Evolutionary conservation across 768 basidiomycete species (phyloP).

Genomic region (Tricholoma flavovirens): DNA sequence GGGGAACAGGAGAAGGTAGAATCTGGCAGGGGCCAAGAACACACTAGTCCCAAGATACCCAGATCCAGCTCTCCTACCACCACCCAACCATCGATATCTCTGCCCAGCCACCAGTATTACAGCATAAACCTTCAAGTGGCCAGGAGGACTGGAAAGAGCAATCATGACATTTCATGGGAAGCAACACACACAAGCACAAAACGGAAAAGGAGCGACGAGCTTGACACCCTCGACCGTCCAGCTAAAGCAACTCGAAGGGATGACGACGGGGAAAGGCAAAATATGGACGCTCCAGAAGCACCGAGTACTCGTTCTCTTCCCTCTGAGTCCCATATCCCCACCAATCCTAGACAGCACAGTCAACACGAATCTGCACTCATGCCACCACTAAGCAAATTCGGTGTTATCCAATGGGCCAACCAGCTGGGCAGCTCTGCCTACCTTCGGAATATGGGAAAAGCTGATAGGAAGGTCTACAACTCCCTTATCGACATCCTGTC

Average conservation of each 20-base stretch:
- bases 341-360: background rate
- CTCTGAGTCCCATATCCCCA: background rate
- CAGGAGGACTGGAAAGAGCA: background rate
- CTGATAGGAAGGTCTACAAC: constrained; percentile 12
- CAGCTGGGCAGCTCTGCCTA: constrained; percentile 9
- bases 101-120: background rate
- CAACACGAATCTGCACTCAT: background rate
- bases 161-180: background rate
- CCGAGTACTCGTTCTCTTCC: background rate
- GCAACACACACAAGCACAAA: background rate
- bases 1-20: background rate
- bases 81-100: background rate
- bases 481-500: constrained; percentile 12
- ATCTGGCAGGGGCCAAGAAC: background rate
- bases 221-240: background rate
- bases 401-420: constrained; percentile 15
- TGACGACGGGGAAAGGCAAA: background rate
- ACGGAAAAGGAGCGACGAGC: background rate
- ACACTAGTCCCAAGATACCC: background rate
- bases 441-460: constrained; percentile 16
- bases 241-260: background rate
- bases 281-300: background rate
- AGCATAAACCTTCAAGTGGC: background rate
- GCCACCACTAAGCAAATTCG: background rate
- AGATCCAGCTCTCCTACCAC: background rate